phyloP scores from a whole-genome alignment of 2,329 filamentous ascomycete genomes.

The Botryotinia convoluta region DNA sequence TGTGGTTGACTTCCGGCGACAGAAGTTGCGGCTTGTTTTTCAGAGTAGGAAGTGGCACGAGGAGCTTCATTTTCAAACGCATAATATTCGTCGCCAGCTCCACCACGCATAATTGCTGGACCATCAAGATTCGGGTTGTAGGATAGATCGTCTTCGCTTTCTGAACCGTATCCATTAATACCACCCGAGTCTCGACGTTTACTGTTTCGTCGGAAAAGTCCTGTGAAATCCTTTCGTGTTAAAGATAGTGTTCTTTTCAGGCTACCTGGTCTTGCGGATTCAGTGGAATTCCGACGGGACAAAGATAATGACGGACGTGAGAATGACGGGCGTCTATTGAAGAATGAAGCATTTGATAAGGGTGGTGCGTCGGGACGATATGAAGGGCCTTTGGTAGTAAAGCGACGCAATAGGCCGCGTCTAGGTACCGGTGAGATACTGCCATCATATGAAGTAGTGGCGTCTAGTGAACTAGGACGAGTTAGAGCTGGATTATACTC shows the following conservation, averaged over 20 bases:
- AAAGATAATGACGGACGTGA: constrained; percentile 30
- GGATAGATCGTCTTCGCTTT: constrained; percentile 43
- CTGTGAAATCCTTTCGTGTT: constrained; percentile 51
- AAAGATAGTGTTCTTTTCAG: constrained; percentile 58
- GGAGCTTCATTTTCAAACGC: constrained; percentile 31
- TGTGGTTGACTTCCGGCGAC: constrained; percentile 27
- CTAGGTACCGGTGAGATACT: constrained; percentile 39
- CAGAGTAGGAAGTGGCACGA: constrained; percentile 24
- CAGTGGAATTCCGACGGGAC: constrained; percentile 40
- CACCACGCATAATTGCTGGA: constrained; percentile 40
- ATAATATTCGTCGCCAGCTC: constrained; percentile 47
- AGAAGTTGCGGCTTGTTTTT: constrained; percentile 29
- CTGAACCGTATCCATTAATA: constrained; percentile 55
- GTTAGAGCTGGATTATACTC: constrained; percentile 77
- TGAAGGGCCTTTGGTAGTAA: constrained; percentile 37
- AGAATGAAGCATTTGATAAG: constrained; percentile 32
- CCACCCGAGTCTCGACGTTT: constrained; percentile 47
- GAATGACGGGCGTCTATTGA: constrained; percentile 46
- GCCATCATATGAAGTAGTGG: constrained; percentile 41
- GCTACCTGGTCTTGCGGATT: constrained; percentile 41
- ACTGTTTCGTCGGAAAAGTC: constrained; percentile 49
- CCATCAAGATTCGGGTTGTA: constrained; percentile 21
- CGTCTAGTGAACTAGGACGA: constrained; percentile 65
- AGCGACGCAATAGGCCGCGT: constrained; percentile 35
- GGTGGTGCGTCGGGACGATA: constrained; percentile 37